Conservation (phyloP, 2,329 filamentous ascomycete genomes). For the Phialophora verrucosa region DNA sequence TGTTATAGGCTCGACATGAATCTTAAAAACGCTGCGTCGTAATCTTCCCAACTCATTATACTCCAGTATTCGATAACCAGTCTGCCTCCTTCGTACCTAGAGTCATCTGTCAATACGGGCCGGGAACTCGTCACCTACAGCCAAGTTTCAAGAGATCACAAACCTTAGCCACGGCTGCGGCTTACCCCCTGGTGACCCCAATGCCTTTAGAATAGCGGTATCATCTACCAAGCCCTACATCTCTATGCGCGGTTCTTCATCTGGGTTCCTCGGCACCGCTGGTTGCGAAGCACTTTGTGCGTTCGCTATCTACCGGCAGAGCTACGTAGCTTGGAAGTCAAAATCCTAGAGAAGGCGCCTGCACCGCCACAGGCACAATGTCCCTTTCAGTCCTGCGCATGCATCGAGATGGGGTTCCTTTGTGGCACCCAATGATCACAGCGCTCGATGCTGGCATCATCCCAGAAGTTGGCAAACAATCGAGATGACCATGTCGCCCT, state of each 20-base stretch:
- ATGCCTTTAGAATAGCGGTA: background rate
- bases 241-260: background rate
- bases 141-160: background rate
- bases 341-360: background rate
- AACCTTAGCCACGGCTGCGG: background rate
- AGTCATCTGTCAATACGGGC: background rate
- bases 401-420: background rate
- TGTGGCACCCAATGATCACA: conserved; percentile 31
- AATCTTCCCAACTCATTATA: too few relatives aligned
- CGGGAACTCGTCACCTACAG: background rate
- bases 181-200: background rate
- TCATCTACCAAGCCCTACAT: background rate
- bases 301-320: background rate
- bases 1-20: background rate
- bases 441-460: conserved; percentile 7
- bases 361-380: conserved; percentile 24
- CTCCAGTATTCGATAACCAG: too few relatives aligned
- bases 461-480: conserved; percentile 16
- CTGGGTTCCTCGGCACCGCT: too few relatives aligned
- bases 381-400: background rate
- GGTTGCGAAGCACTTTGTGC: background rate
- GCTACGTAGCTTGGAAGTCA: background rate
- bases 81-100: background rate
- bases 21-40: background rate
- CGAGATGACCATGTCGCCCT: conserved; percentile 25